Percentiles rank a stretch among this genome's conserved stretches.
phyloP scores from a whole-genome alignment of 2,329 filamentous ascomycete genomes.

The Aspergillus viridinutans region DNA sequence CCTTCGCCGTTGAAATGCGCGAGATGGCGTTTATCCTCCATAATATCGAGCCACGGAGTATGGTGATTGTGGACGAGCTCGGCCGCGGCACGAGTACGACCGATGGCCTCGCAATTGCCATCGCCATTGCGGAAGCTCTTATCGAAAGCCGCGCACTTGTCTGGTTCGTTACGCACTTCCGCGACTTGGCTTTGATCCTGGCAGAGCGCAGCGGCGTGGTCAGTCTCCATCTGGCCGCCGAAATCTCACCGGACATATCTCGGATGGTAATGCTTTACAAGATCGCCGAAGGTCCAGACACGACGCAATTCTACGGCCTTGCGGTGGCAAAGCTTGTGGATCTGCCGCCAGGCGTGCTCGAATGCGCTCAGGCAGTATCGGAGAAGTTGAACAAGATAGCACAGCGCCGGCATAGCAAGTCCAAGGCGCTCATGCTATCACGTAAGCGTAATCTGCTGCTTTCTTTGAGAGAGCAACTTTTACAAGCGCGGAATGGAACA shows the following conservation, averaged over 20 bases:
- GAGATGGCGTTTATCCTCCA: constrained; percentile 90
- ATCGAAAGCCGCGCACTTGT: constrained; percentile 73
- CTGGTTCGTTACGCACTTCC: constrained; percentile 94
- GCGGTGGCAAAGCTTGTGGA: constrained; percentile 70
- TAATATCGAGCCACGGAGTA: constrained; percentile 71
- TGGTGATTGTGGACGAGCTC: constrained; percentile 86
- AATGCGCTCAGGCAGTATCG: constrained; percentile 64
- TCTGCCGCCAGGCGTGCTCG: constrained; percentile 64
- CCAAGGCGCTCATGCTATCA: constrained; percentile 55
- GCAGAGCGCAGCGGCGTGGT: constrained; percentile 71
- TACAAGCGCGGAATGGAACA: constrained; percentile 61
- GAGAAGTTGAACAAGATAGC: constrained; percentile 56
- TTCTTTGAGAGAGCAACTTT: constrained; percentile 66
- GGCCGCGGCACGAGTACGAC: constrained; percentile 84
- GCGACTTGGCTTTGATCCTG: constrained; percentile 73
- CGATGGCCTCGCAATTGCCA: constrained; percentile 83
- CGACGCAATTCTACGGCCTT: constrained; percentile 78
- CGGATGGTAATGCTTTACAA: constrained; percentile 87
- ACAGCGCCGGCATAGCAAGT: constrained; percentile 56
- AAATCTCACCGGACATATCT: constrained; percentile 54
- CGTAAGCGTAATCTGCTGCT: constrained; percentile 70
- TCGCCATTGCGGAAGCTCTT: constrained; percentile 84
- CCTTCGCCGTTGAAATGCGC: constrained; percentile 91
- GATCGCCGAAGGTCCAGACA: constrained; percentile 65
- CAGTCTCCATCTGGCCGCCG: constrained; percentile 74